Evolutionary conservation across 768 basidiomycete genomes (phyloP), one percentile per base, ranked within the genome.

Genomic region (Dictyophora rubrovolvata): DNA sequence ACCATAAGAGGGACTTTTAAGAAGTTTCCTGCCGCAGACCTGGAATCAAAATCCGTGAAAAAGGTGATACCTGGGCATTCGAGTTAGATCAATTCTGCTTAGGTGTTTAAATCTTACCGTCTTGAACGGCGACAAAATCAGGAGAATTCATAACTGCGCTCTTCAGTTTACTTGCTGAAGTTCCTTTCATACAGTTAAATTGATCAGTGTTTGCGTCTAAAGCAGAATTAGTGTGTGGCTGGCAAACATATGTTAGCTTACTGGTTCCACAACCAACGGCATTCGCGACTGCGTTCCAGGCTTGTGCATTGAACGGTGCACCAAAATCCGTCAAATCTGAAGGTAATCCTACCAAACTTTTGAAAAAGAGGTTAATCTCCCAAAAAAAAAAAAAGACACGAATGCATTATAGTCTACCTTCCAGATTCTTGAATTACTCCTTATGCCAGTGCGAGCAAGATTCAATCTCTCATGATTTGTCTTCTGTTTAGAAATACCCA

Each of bases 351-450:
- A 21, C 47, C 9, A 48, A 48, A 48, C 47, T 48, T 48, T 48
- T 2, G 7, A 28, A 28, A 28, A 28, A n/a, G n/a, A n/a, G n/a
- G 28, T 28, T 28, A 28, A 28, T 28, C 28, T 3, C 28, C 28
- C 7, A 3, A 28, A 28, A 28, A 28, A 28, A 7, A 7, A 3
- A 7, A 7, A 28, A 3, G 28, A 28, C 28, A 28, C 28, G 2
- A 48, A 20, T 28, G 2, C 7, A 3, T 28, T 28, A 7, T 2
- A 28, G 9, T 47, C 18, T 17, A 56, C 55, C 55, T 56, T 47
- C 55, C 55, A 17, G 55, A 56, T 34, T 56, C 55, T 47, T 56
- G 55, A 23, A 56, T 56, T 4, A 56, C 22, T 1, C 55, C 55
- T 56, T n/a, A n/a, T n/a, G n/a, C 12, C 28, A 7, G 7, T 28